These are phyloP conservation scores for Scedosporium apiospermum DNA, from an alignment of 2,329 filamentous ascomycete species.

Conservation along the genomic window DNA sequence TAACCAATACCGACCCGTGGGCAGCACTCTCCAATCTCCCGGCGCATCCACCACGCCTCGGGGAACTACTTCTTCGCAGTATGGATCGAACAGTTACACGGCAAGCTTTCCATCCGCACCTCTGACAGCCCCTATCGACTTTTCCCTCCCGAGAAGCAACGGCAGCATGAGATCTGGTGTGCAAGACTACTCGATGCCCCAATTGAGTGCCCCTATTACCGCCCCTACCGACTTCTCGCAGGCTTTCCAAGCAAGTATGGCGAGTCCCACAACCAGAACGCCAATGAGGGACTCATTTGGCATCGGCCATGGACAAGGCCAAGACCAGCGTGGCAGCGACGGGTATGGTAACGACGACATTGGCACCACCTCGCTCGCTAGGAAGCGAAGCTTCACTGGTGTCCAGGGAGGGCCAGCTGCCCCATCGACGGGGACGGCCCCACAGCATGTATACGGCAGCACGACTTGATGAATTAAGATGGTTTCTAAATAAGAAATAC, in stretches of 20 bases:
- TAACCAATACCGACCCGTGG: conserved; percentile 31
- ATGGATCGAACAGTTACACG: conserved; percentile 34
- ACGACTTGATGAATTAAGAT: conserved; percentile 9
- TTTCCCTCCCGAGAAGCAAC: conserved; percentile 35
- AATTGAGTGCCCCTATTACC: conserved; percentile 45
- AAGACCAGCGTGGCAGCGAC: conserved; percentile 14
- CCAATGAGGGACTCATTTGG: conserved; percentile 36
- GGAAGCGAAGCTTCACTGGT: conserved; percentile 27
- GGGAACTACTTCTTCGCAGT: conserved; percentile 17
- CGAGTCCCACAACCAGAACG: conserved; percentile 25
- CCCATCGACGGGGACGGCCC: conserved; percentile 10
- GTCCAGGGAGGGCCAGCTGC: conserved; percentile 1
- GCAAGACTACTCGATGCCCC: conserved; percentile 41
- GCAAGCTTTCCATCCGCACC: conserved; percentile 44
- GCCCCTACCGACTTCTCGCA: conserved; percentile 43
- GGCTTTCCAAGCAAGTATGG: conserved; percentile 33
- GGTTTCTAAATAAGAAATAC: background rate
- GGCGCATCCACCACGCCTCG: conserved; percentile 22
- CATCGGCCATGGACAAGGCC: conserved; percentile 11
- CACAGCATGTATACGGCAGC: conserved; percentile 12
- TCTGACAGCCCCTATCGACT: conserved; percentile 43
- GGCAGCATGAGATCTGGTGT: conserved; percentile 23
- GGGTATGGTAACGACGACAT: conserved; percentile 18
- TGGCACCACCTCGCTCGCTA: conserved; percentile 18
- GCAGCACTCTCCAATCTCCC: conserved; percentile 19